Conservation (phyloP, 2,329 filamentous ascomycete genomes). For the Arthroderma uncinatum region DNA sequence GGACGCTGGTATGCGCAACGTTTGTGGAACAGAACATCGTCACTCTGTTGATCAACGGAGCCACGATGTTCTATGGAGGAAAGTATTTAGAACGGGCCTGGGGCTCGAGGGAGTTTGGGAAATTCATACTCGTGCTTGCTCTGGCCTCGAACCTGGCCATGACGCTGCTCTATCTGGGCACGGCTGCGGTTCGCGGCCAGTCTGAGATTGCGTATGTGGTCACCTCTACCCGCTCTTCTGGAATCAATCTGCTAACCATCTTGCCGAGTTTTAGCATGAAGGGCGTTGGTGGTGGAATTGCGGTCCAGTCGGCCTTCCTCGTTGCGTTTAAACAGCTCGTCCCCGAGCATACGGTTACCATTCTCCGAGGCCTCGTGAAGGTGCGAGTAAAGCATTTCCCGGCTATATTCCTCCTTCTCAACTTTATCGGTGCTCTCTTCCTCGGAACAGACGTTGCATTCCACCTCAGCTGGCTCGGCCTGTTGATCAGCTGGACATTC, state of each 20-base stretch:
- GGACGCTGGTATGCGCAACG: conserved; percentile 78
- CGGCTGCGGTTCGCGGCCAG: conserved; percentile 52
- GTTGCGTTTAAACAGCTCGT: conserved; percentile 96
- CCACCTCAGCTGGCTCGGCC: conserved; percentile 67
- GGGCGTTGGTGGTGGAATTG: conserved; percentile 76
- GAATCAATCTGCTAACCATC: not conserved
- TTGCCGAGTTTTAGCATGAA: conserved; percentile 49
- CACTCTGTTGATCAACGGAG: conserved; percentile 63
- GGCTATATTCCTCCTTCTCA: conserved; percentile 62
- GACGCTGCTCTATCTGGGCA: conserved; percentile 61
- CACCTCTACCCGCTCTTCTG: not conserved
- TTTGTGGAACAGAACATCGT: conserved; percentile 90
- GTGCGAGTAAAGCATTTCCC: conserved; percentile 76
- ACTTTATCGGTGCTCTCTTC: conserved; percentile 53
- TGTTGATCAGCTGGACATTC: conserved; percentile 87
- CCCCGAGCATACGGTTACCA: conserved; percentile 88
- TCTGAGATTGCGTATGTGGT: conserved; percentile 28
- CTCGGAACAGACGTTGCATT: conserved; percentile 64
- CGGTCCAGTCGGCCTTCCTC: conserved; percentile 84
- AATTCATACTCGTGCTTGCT: conserved; percentile 68
- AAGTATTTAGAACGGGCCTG: conserved; percentile 92
- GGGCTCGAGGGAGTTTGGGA: conserved; percentile 83
- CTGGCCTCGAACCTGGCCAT: conserved; percentile 70
- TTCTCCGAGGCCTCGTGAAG: conserved; percentile 79
- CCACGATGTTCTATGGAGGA: conserved; percentile 81